A percentile compares a stretch with the other conserved stretches of the same genome.
phyloP scores from a whole-genome alignment of 495 filamentous ascomycete genomes.

The Podospora pseudoanserina region DNA sequence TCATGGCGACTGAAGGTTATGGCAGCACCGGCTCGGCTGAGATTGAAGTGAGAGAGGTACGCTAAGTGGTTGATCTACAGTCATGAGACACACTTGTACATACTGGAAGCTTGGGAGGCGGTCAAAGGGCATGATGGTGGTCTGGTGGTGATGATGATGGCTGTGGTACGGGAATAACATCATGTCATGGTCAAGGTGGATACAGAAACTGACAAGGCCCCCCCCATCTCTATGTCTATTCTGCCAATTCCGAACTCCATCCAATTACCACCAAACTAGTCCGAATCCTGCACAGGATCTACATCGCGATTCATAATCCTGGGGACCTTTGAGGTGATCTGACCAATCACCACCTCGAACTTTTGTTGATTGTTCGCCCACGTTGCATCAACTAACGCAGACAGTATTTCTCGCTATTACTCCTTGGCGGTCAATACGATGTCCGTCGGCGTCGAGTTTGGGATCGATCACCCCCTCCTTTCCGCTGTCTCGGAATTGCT shows the following conservation, averaged over 20 bases:
- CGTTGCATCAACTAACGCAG: background rate
- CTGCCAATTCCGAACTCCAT: background rate
- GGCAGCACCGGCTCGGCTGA: conserved; percentile 34
- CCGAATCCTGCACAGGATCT: background rate
- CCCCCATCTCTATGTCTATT: background rate
- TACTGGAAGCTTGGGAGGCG: background rate
- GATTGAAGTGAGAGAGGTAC: conserved; percentile 33
- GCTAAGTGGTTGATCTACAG: background rate
- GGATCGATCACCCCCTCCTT: background rate
- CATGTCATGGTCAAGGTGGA: too few species aligned
- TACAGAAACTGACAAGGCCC: background rate
- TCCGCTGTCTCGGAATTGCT: background rate
- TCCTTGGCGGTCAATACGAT: background rate
- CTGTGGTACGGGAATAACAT: too few species aligned
- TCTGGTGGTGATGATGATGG: too few species aligned
- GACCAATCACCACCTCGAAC: background rate
- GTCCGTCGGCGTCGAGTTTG: background rate
- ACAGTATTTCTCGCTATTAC: background rate
- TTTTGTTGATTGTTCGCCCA: background rate
- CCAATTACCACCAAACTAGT: background rate
- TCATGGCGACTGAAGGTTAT: conserved; percentile 51
- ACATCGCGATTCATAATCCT: background rate
- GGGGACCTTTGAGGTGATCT: background rate
- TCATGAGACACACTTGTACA: background rate
- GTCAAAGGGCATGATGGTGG: too few species aligned